Evolutionary conservation across 2,329 filamentous ascomycete genomes (phyloP), one percentile per base, ranked within the genome.

Genomic region (Aureobasidium pullulans): DNA sequence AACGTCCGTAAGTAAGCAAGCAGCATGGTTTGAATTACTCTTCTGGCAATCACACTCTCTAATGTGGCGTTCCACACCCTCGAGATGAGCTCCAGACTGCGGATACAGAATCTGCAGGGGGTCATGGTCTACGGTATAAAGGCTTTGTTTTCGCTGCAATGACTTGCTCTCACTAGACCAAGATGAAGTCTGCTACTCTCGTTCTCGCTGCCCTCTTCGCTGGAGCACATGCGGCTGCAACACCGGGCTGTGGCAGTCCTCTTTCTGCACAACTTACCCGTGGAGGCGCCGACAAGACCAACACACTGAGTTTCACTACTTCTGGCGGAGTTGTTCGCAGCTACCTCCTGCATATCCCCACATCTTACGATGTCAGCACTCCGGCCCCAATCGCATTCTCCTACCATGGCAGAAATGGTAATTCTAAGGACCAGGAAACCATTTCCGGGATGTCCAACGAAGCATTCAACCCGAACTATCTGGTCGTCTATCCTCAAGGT

Each of bases 391-490:
- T 81, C 31, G 77, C 80, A 37, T 68, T 81, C 36, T 79, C 79
- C 6, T 81, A 75, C 63, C 78, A 81, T 60, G 79, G 78, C 4
- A 71, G 73, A 5, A 65, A 63, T 16, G 71, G 73, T 52, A 67
- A 69, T 32, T 71, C 72, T 40, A 63, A 67, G 40, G 68, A 70
- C 8, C 71, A 79, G 62, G 73, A 76, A 62, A 60, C 66, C 3
- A 70, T 79, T 2, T 76, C 77, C 7, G 72, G 75, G 47, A 79
- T 81, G 64, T 76, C 75, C 34, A 76, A 78, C 52, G 66, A 73
- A 13, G 65, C 67, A 1, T 76, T 75, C 64, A 79, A 78, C 32
- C 73, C 73, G 4, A 62, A 77, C 40, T 72, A 71, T 2, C 75
- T 79, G 47, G 69, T 72, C 4, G 71, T 78, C 2, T 80, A 79